These are phyloP conservation scores for Epicoccum nigrum DNA, from an alignment of 2,329 filamentous ascomycete genomes.

Conservation along the genomic window DNA sequence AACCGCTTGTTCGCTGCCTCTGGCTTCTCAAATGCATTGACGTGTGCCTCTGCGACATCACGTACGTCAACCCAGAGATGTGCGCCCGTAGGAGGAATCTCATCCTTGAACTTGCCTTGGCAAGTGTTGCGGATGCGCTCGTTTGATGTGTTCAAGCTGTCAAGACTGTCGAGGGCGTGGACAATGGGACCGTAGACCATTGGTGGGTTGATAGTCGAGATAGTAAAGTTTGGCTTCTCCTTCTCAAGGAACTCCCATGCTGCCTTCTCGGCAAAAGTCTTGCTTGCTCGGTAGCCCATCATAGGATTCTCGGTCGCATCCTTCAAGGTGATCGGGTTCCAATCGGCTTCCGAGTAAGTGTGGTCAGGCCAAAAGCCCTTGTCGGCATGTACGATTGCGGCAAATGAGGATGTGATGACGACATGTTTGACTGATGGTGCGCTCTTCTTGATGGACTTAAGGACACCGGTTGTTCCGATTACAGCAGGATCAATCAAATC, in stretches of 20 bases:
- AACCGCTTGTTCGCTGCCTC: slow-evolving; percentile 68
- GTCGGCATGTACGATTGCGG: slow-evolving; percentile 64
- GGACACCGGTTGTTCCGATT: slow-evolving; percentile 67
- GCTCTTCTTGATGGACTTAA: slow-evolving; percentile 65
- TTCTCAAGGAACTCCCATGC: slow-evolving; percentile 61
- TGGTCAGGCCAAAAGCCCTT: slow-evolving; percentile 59
- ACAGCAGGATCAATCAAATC: slow-evolving; percentile 65
- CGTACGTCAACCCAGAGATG: slow-evolving; percentile 57
- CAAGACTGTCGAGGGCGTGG: slow-evolving; percentile 66
- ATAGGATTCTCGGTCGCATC: slow-evolving; percentile 53
- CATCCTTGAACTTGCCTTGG: slow-evolving; percentile 65
- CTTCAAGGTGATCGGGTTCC: slow-evolving; percentile 63
- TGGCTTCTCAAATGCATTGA: slow-evolving; percentile 63
- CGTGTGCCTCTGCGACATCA: slow-evolving; percentile 67
- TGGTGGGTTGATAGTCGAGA: slow-evolving; percentile 58
- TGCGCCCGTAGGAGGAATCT: slow-evolving; percentile 63
- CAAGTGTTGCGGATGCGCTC: slow-evolving; percentile 68
- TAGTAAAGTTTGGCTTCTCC: slow-evolving; percentile 57
- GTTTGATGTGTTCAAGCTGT: slow-evolving; percentile 76
- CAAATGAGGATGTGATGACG: slow-evolving; percentile 72
- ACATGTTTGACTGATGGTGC: slow-evolving; percentile 74
- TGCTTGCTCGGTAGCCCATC: slow-evolving; percentile 60
- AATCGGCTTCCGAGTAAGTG: slow-evolving; percentile 61
- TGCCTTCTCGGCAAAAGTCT: slow-evolving; percentile 66
- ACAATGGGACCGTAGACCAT: slow-evolving; percentile 58